Percentiles rank a stretch among this genome's conserved stretches.
Conservation (phyloP, 2,329 filamentous ascomycete genomes). For the Penicillium sp. region DNA sequence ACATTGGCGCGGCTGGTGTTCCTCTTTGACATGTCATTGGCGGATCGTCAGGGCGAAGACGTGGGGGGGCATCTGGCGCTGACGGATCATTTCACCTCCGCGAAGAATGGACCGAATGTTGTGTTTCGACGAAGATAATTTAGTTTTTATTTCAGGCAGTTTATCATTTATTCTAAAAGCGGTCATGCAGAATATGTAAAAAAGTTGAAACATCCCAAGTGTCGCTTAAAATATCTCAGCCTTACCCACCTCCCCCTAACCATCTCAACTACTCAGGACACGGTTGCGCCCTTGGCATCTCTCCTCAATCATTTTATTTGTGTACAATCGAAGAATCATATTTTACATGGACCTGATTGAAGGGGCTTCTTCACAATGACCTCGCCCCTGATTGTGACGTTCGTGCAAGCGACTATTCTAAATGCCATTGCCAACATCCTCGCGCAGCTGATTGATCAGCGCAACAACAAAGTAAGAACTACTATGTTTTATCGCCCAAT, state of each 20-base stretch:
- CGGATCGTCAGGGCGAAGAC: slow-evolving; percentile 36
- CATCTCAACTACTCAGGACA: slow-evolving; percentile 17
- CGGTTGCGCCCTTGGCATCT: slow-evolving; percentile 23
- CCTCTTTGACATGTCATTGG: slow-evolving; percentile 40
- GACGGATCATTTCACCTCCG: slow-evolving; percentile 40
- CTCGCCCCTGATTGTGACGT: slow-evolving; percentile 34
- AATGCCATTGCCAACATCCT: slow-evolving; percentile 41
- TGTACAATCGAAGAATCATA: neutral
- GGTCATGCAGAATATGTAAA: neutral
- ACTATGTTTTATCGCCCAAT: neutral
- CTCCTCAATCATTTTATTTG: neutral
- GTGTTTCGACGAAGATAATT: slow-evolving; percentile 17
- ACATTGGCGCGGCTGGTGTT: slow-evolving; percentile 41
- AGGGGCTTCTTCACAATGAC: slow-evolving; percentile 15
- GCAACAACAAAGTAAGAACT: slow-evolving; percentile 32
- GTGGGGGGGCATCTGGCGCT: slow-evolving; percentile 35
- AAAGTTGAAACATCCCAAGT: neutral
- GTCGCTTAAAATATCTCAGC: slow-evolving; percentile 1
- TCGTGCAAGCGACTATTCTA: slow-evolving; percentile 38
- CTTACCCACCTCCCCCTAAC: neutral
- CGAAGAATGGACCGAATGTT: slow-evolving; percentile 40
- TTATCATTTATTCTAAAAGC: neutral
- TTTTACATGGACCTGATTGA: slow-evolving; percentile 9
- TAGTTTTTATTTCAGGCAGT: neutral
- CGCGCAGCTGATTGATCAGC: slow-evolving; percentile 40